Conservation (phyloP, 768 basidiomycete genomes). For the Pleurotus citrinopileatus region DNA sequence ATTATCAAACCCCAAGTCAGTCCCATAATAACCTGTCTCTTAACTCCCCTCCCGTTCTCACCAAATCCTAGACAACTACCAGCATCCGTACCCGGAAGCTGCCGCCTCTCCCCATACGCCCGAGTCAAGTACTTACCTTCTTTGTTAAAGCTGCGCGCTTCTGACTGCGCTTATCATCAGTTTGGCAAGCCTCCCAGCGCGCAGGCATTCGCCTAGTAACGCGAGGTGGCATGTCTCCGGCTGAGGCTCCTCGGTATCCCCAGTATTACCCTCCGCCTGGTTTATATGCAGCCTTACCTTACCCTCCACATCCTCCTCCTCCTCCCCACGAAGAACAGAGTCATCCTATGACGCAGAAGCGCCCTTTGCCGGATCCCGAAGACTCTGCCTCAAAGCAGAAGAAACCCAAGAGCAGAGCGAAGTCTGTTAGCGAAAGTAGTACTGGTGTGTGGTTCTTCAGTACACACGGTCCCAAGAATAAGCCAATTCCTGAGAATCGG, state of each 20-base stretch:
- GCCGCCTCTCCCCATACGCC: constrained; percentile 23
- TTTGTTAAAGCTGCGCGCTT: constrained; percentile 13
- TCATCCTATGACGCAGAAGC: constrained; percentile 24
- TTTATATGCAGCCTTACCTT: constrained; percentile 5
- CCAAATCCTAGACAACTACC: constrained; percentile 32
- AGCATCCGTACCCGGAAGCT: constrained; percentile 30
- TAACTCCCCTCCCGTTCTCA: no score
- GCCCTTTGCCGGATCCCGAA: constrained; percentile 33
- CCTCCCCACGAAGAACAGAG: constrained; percentile 11
- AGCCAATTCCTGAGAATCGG: constrained; percentile 1
- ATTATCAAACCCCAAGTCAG: constrained; percentile 38
- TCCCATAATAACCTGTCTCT: no score
- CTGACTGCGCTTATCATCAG: constrained; percentile 28
- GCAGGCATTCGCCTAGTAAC: constrained; percentile 59
- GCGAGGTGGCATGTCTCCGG: constrained; percentile 33
- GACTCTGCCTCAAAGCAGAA: constrained; percentile 45
- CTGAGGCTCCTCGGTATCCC: constrained; percentile 24
- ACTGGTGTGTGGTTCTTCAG: constrained; percentile 18
- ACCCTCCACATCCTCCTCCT: neutral
- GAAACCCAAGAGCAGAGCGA: constrained; percentile 39
- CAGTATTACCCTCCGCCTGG: constrained; percentile 20
- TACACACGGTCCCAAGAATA: constrained; percentile 11
- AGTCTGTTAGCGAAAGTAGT: constrained; percentile 26
- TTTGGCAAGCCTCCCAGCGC: constrained; percentile 51
- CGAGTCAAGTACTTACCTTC: constrained; percentile 27